Conservation (phyloP, 2,329 filamentous ascomycete species). For the Apiospora hydei region DNA sequence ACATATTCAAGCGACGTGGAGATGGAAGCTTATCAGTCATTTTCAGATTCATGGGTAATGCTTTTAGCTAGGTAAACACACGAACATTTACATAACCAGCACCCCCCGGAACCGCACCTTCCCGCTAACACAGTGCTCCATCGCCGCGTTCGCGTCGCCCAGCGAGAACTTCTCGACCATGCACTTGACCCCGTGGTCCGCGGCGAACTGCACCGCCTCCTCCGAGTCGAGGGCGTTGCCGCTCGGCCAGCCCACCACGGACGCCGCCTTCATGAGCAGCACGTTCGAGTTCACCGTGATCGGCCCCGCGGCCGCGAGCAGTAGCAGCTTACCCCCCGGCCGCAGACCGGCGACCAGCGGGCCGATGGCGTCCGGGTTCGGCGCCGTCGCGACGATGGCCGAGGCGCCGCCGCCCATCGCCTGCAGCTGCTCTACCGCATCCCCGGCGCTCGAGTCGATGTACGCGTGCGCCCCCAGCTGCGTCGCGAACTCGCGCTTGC, state of each 20-base stretch:
- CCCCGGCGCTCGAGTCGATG: constrained; percentile 62
- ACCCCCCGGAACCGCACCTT: constrained; percentile 56
- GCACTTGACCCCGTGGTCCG: constrained; percentile 67
- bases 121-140: constrained; percentile 49
- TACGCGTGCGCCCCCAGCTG: constrained; percentile 68
- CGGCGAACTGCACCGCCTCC: constrained; percentile 72
- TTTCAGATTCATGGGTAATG: background rate
- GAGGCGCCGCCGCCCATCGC: constrained; percentile 69
- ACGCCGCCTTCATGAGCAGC: constrained; percentile 59
- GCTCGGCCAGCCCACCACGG: constrained; percentile 69
- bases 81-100: constrained; percentile 43
- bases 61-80: background rate
- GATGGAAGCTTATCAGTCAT: background rate
- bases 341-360: constrained; percentile 62
- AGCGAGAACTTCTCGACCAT: constrained; percentile 71
- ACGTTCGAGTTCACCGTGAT: constrained; percentile 52
- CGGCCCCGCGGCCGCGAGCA: constrained; percentile 60
- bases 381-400: constrained; percentile 69
- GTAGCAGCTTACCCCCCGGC: constrained; percentile 62
- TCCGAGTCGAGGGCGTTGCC: constrained; percentile 69
- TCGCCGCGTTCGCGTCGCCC: constrained; percentile 53
- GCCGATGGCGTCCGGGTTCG: constrained; percentile 62
- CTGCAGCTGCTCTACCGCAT: constrained; percentile 54
- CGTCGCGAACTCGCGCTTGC: constrained; percentile 72
- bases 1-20: background rate